These are phyloP conservation scores for Blastobotrys persicus DNA, from an alignment of 1,139 yeast genomes.

Conservation along the genomic window DNA sequence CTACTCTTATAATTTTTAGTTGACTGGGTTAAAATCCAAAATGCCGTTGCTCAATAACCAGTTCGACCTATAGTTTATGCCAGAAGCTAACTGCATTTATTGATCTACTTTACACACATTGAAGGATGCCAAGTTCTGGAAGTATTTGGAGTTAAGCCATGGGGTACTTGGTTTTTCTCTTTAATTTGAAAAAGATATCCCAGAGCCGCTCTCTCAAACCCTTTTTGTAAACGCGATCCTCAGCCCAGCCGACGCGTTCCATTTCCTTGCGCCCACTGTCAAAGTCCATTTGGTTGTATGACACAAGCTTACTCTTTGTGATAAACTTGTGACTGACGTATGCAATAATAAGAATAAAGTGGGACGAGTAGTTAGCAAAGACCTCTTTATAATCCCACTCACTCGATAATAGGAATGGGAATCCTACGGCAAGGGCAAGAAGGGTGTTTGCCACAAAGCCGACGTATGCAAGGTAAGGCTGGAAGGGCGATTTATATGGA, in stretches of 20 bases:
- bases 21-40: too few species aligned
- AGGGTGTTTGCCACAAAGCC: slow-evolving; percentile 58
- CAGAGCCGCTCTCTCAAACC: slow-evolving; percentile 5
- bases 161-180: background rate
- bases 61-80: too few species aligned
- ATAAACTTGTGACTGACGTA: slow-evolving; percentile 55
- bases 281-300: slow-evolving; percentile 67
- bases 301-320: slow-evolving; percentile 52
- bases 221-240: slow-evolving; percentile 35
- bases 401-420: slow-evolving; percentile 55
- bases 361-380: slow-evolving; percentile 66
- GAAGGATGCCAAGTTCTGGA: background rate
- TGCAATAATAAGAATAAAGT: slow-evolving; percentile 52
- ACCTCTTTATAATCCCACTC: slow-evolving; percentile 65
- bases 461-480: slow-evolving; percentile 69
- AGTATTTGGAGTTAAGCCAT: background rate
- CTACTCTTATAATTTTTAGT: too few species aligned
- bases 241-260: slow-evolving; percentile 41
- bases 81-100: too few species aligned
- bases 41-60: too few species aligned
- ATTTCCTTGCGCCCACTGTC: slow-evolving; percentile 75
- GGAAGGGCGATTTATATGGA: slow-evolving; percentile 74
- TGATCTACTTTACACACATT: too few species aligned
- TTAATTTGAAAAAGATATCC: background rate
- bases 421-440: slow-evolving; percentile 66